Base-by-base conservation (phyloP, 2,329 filamentous ascomycete genomes). In the Cladosporium sp. region DNA sequence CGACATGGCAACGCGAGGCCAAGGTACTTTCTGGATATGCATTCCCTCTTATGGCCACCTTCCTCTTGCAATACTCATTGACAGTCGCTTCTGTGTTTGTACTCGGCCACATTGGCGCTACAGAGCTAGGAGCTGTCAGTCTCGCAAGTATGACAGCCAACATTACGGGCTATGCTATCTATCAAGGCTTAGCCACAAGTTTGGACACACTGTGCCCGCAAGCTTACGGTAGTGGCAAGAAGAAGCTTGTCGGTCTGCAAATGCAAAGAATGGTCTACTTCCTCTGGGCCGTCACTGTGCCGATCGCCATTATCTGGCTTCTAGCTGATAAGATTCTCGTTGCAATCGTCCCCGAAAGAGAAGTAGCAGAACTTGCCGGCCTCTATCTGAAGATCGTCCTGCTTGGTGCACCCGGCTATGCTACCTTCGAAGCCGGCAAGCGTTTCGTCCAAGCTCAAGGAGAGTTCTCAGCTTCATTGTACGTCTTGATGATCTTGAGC, bases 131-230 rank as follows among this genome's bases (percentile, higher is more conserved):
- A 13, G 80, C 80, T 18, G 80, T 81, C 14, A 79, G 77, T 69
- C 69, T 82, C 36, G 80, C 78, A 1, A 78, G 73, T 59, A 82
- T 82, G 80, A 81, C 79, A 1, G 80, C 79, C 1, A 79, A 77
- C 32, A 81, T 82, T 36, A 81, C 79, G 1, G 80, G 80, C 3
- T 81, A 79, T 66, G 76, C 79, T 1, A 76, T 81, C 16, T 81
- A 80, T 49, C 79, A 81, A 70, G 80, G 92, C 18, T 83, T 97
- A 13, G 90, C 92, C 1, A 97, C 93, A 7, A 92, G 90, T 70
- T 82, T 97, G 48, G 93, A 97, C 77, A 97, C 94, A 0, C 86
- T 97, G 1, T 97, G 93, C 76, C 87, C 93, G 0, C 93, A 98
- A 77, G 94, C 94, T 0, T 98, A 95, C 75, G 94, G 94, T 2